Evolutionary conservation across 2,329 filamentous ascomycete genomes (phyloP), one percentile per base, ranked within the genome.

Genomic region (Diaporthe sp.): DNA sequence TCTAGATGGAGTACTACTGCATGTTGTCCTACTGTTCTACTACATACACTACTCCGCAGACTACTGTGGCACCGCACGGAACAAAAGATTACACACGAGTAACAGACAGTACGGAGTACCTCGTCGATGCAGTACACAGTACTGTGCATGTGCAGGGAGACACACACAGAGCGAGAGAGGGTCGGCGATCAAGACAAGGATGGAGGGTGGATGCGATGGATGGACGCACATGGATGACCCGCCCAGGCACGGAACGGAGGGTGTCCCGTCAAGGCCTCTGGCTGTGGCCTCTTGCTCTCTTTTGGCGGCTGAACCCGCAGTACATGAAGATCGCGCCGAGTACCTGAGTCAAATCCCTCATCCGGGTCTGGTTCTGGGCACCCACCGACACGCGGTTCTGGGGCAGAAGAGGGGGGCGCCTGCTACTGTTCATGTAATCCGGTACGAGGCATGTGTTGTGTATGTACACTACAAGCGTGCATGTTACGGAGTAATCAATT

Each of bases 321-420:
- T 68, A 53, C 63, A 68, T 68, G 63, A 68, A 53, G 63, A 68
- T 68, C 63, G 51, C 63, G 53, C 47, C 63, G 44, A 37, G 61
- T 37, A 9, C 63, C 63, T 66, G 63, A 66, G 63, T 66, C 63
- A 66, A 66, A 66, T 66, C 63, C 63, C 63, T 66, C 63, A 66
- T 66, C 63, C 63, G 30, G 9, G 13, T 32, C 30, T 66, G 61
- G 61, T 51, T 39, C 30, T 37, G 63, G 47, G 44, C 30, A 30
- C 63, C 63, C 63, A 68, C 47, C 47, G 63, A 53, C 63, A 68
- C 63, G 63, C 44, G 63, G 63, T 68, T 66, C n/a, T 22, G 42
- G 61, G 42, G 61, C 30, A 37, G 30, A n/a, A 32, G 61, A 42
- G 4, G 27, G 51, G 25, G 27, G 15, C 7, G 27, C 47, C n/a